Base-by-base conservation (phyloP, 2,329 filamentous ascomycete species). In the Calonectria montana region DNA sequence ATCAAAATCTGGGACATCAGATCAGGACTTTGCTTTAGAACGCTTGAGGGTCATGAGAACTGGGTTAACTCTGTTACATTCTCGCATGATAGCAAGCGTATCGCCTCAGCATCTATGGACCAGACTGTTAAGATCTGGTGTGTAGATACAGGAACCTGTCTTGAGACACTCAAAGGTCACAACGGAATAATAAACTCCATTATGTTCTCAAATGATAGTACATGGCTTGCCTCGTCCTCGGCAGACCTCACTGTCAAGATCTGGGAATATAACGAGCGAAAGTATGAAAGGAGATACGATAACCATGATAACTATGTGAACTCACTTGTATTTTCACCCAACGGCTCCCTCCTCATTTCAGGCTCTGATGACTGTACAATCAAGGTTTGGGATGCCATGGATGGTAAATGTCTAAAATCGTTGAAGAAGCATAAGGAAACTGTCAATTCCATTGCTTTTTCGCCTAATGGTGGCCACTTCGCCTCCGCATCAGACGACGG, bases 51-150 rank as follows among this genome's bases (percentile, higher is more conserved):
- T 16, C 71, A 74, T 29, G 21, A 5, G 2, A 41, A n/a, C 7
- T 5, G 7, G 9, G 43, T 75, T 15, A 43, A 2, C 3, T 65
- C 21, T 2, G 35, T 67, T 3, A 47, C 31, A 1, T 72, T 74
- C 31, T 70, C 70, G 1, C 27, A 21, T 23, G 67, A 70, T n/a
- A 13, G n/a, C 25, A 41, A n/a, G 12, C 23, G 65, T 18, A n/a
- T 74, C 2, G 70, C 72, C 1, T 70, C 70, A 16, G 67, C 29
- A 21, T 72, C 70, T 2, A 13, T 21, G 13, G 64, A 69, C 29
- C 27, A 29, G 2, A 67, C 69, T 3, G 25, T 69, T 8, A 47
- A 37, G 16, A n/a, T 74, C 16, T 74, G 73, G 73, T 39, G 62
- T 16, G 15, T 21, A 67, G 21, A 64, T 3, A 50, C 61, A 1